These are phyloP conservation scores for Daldinia loculata DNA, from an alignment of 495 filamentous ascomycete species.

Conservation along the genomic window DNA sequence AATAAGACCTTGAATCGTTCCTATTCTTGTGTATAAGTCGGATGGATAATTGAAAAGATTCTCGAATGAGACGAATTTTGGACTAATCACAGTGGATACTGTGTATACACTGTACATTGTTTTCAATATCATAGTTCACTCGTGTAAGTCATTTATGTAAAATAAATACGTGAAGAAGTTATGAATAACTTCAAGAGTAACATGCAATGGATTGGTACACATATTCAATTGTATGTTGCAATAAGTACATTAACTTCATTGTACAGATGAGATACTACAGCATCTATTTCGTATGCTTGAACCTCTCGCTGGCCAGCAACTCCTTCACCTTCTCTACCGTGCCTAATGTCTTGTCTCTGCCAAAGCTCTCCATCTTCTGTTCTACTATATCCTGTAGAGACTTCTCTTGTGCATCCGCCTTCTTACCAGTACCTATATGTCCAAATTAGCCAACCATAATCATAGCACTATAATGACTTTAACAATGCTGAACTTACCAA, in stretches of 20 bases:
- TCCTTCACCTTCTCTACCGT: slow-evolving; percentile 64
- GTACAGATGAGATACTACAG: slow-evolving; percentile 18
- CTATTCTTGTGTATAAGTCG: not conserved
- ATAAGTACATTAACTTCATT: slow-evolving; percentile 7
- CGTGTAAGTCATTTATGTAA: not conserved
- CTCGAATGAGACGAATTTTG: slow-evolving; percentile 1
- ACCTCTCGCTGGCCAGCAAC: slow-evolving; percentile 61
- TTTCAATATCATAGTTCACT: not conserved
- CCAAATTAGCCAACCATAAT: slow-evolving; percentile 22
- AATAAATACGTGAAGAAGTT: not conserved
- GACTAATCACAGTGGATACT: slow-evolving; percentile 18
- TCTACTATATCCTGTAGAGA: slow-evolving; percentile 68
- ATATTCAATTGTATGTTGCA: slow-evolving; percentile 13
- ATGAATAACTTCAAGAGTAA: not conserved
- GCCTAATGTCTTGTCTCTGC: slow-evolving; percentile 60
- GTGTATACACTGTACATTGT: not conserved
- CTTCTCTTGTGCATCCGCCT: slow-evolving; percentile 67
- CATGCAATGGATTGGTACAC: not conserved
- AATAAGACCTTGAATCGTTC: not conserved
- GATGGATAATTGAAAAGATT: slow-evolving; percentile 38
- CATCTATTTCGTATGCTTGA: slow-evolving; percentile 44
- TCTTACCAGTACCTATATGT: slow-evolving; percentile 67
- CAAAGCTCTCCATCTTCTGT: slow-evolving; percentile 70
- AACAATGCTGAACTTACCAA: slow-evolving; percentile 60
- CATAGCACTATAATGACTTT: not conserved